phyloP scores from a whole-genome alignment of 1,284 basidiomycete species.

The Moniliophthora roreri region DNA sequence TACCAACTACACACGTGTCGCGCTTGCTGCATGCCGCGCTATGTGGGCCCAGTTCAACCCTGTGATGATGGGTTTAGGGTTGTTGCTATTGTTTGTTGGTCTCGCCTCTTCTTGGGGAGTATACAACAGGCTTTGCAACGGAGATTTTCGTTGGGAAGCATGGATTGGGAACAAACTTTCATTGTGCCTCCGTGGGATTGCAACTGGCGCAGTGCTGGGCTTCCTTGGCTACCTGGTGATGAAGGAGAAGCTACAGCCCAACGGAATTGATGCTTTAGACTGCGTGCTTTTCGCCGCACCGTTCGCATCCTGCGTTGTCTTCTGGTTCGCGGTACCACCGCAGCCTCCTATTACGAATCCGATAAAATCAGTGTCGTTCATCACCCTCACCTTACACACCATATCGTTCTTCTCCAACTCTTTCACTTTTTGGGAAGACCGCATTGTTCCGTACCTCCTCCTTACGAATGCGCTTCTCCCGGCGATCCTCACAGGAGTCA shows the following conservation, averaged over 20 bases:
- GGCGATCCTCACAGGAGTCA: conserved; percentile 56
- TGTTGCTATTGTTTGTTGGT: conserved; percentile 49
- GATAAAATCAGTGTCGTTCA: conserved; percentile 37
- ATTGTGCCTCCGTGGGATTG: conserved; percentile 34
- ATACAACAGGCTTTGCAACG: conserved; percentile 42
- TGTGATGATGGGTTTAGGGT: conserved; percentile 70
- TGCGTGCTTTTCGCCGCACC: conserved; percentile 45
- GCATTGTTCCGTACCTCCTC: conserved; percentile 69
- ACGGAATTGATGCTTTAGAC: conserved; percentile 41
- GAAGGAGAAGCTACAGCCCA: conserved; percentile 29
- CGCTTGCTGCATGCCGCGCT: conserved; percentile 72
- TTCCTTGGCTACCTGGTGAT: conserved; percentile 33
- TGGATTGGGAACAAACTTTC: conserved; percentile 36
- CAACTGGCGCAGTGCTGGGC: conserved; percentile 44
- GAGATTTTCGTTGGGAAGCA: conserved; percentile 37
- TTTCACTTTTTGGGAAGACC: conserved; percentile 96
- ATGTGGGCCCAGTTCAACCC: conserved; percentile 97
- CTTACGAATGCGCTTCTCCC: conserved; percentile 64
- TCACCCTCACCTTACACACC: conserved; percentile 64
- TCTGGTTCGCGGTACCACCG: conserved; percentile 37
- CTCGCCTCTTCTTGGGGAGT: conserved; percentile 47
- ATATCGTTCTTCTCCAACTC: conserved; percentile 88
- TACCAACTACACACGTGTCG: conserved; percentile 60
- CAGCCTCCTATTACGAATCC: conserved; percentile 25
- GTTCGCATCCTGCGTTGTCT: conserved; percentile 37